Evolutionary conservation across 2,329 filamentous ascomycete genomes (phyloP).

Genomic region (Diaporthe sp.): DNA sequence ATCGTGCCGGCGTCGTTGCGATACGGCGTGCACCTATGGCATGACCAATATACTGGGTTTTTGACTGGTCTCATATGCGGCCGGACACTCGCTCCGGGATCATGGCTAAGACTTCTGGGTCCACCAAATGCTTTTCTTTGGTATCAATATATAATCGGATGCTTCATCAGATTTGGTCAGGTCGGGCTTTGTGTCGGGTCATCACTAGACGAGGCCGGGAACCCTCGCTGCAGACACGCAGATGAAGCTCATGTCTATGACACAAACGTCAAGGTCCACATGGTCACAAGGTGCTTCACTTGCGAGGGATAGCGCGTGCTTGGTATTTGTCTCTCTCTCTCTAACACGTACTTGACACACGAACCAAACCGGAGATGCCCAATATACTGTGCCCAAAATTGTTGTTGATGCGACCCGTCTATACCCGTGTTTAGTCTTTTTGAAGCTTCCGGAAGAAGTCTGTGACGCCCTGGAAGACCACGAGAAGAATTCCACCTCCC

Average conservation of each 20-base stretch:
- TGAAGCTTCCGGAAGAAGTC: constrained; percentile 87
- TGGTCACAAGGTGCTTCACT: neutral
- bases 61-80: neutral
- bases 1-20: neutral
- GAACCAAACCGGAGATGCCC: neutral
- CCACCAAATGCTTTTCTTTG: too few species aligned
- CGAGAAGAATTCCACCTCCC: constrained; percentile 78
- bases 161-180: neutral
- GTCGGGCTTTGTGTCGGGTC: neutral
- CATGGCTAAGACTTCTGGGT: too few species aligned
- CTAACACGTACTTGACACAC: constrained; percentile 5
- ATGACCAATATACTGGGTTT: too few species aligned
- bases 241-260: too few species aligned
- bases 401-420: constrained; percentile 24
- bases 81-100: too few species aligned
- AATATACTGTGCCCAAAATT: neutral
- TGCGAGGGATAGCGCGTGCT: constrained; percentile 10
- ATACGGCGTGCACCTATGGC: neutral
- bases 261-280: neutral
- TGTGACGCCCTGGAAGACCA: constrained; percentile 89
- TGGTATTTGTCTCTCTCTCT: constrained; percentile 32
- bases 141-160: too few species aligned
- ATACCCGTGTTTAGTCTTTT: constrained; percentile 41
- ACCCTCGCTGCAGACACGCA: neutral
- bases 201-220: neutral